phyloP scores from a whole-genome alignment of 192 early-diverging fungal species.

The Coemansia sp. region DNA sequence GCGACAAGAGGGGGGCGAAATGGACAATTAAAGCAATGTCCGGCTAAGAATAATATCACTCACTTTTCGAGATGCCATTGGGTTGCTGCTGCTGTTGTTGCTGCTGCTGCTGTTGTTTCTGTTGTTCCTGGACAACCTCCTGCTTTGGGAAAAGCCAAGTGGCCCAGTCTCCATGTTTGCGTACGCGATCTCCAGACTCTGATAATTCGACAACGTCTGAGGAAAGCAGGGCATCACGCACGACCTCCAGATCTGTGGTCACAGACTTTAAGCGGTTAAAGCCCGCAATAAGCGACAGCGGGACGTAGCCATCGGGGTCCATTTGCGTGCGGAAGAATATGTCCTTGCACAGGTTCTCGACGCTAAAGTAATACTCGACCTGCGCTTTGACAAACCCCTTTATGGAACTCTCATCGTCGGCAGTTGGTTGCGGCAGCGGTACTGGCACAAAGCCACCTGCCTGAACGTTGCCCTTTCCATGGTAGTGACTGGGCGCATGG shows the following conservation, averaged over 20 bases:
- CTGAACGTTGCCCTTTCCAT: slow-evolving; percentile 55
- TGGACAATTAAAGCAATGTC: neutral
- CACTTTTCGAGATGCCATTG: slow-evolving; percentile 47
- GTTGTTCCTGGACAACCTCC: slow-evolving; percentile 52
- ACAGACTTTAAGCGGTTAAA: slow-evolving; percentile 88
- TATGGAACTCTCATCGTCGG: slow-evolving; percentile 44
- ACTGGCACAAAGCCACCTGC: slow-evolving; percentile 26
- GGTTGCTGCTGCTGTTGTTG: slow-evolving; percentile 42
- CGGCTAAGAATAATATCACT: slow-evolving; percentile 32
- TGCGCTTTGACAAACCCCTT: slow-evolving; percentile 52
- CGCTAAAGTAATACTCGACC: slow-evolving; percentile 93
- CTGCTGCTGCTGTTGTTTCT: slow-evolving; percentile 41
- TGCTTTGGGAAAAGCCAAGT: slow-evolving; percentile 79
- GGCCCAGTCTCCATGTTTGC: slow-evolving; percentile 80
- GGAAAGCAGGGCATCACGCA: slow-evolving; percentile 57
- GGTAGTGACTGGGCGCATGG: slow-evolving; percentile 47
- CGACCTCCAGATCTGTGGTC: slow-evolving; percentile 64
- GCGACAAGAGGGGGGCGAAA: neutral
- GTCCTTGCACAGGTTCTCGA: slow-evolving; percentile 96
- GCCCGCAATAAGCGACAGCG: slow-evolving; percentile 70
- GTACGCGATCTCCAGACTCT: slow-evolving; percentile 56
- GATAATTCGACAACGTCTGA: slow-evolving; percentile 63
- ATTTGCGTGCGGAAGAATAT: slow-evolving; percentile 92
- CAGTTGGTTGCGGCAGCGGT: slow-evolving; percentile 37
- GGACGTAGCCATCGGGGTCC: slow-evolving; percentile 82